Evolutionary conservation across 148 eudicot species (phyloP).

Genomic region (Chenopodium suecicum): DNA sequence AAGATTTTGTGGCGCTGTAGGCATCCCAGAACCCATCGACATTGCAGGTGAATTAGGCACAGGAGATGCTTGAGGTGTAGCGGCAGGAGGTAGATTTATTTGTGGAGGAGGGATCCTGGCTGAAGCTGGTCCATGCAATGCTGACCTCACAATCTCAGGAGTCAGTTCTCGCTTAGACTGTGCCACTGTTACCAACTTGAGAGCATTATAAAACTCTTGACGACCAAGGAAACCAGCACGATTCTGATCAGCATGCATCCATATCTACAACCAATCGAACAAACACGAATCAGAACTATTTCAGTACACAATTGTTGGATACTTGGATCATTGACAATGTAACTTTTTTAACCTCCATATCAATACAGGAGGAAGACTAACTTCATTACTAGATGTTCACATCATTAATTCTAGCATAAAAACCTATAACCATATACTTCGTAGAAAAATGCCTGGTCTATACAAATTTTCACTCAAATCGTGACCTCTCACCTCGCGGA

Average conservation of each 20-base stretch:
- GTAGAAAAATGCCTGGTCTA: not conserved
- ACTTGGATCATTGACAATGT: not conserved
- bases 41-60: constrained; percentile 42
- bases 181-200: constrained; percentile 93
- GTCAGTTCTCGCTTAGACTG: constrained; percentile 96
- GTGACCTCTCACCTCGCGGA: not conserved
- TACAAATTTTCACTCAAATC: not conserved
- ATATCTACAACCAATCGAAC: constrained; percentile 61
- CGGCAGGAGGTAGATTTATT: constrained; percentile 59
- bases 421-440: not conserved
- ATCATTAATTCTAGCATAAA: not conserved
- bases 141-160: constrained; percentile 96
- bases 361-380: not conserved
- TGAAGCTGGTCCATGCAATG: constrained; percentile 90
- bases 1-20: constrained; percentile 46
- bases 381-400: constrained; percentile 1
- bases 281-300: not conserved
- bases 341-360: not conserved
- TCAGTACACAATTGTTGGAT: not conserved
- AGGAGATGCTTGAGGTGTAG: constrained; percentile 49
- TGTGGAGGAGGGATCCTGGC: constrained; percentile 94
- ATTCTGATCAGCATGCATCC: constrained; percentile 84
- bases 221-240: constrained; percentile 86
- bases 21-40: constrained; percentile 52
- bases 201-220: constrained; percentile 86